These are phyloP conservation scores for Casuarina cunninghamiana DNA, from an alignment of 306 rosid genomes.

Conservation along the genomic window DNA sequence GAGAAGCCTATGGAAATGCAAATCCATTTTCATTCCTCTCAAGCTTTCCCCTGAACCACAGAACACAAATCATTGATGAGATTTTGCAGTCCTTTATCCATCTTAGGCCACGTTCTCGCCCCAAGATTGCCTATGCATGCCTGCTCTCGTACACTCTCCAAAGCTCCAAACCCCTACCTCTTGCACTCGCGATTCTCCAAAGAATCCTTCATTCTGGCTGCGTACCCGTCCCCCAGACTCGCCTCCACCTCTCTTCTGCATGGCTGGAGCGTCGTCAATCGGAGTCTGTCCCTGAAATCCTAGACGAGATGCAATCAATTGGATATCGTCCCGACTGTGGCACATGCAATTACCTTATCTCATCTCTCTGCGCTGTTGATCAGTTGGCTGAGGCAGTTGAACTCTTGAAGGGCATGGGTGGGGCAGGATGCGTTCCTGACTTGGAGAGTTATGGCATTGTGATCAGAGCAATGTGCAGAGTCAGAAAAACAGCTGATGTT, in stretches of 20 bases:
- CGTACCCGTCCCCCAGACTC: conserved; percentile 60
- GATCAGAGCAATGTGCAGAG: conserved; percentile 55
- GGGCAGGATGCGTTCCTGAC: conserved; percentile 76
- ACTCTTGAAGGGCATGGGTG: conserved; percentile 66
- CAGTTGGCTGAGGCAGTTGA: conserved; percentile 49
- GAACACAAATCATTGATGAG: conserved; percentile 61
- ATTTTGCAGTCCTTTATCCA: conserved; percentile 69
- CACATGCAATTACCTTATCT: conserved; percentile 62
- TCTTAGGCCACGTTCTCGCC: conserved; percentile 58
- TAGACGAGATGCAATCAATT: conserved; percentile 64
- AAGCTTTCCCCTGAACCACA: conserved; percentile 42
- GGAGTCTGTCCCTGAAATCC: conserved; percentile 43
- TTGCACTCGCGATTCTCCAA: conserved; percentile 61
- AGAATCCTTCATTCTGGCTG: conserved; percentile 65
- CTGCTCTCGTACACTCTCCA: conserved; percentile 60
- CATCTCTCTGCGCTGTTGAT: conserved; percentile 53
- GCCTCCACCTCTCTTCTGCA: conserved; percentile 61
- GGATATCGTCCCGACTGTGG: conserved; percentile 67
- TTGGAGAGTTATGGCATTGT: conserved; percentile 56
- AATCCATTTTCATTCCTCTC: conserved; percentile 77
- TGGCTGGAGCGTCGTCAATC: conserved; percentile 53
- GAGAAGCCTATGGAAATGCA: conserved; percentile 44
- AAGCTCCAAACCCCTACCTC: conserved; percentile 61
- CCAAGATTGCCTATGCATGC: conserved; percentile 46
- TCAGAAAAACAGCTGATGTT: conserved; percentile 58